Base-by-base conservation (phyloP, 805 yeast species). In the Danielia reshetovae region DNA sequence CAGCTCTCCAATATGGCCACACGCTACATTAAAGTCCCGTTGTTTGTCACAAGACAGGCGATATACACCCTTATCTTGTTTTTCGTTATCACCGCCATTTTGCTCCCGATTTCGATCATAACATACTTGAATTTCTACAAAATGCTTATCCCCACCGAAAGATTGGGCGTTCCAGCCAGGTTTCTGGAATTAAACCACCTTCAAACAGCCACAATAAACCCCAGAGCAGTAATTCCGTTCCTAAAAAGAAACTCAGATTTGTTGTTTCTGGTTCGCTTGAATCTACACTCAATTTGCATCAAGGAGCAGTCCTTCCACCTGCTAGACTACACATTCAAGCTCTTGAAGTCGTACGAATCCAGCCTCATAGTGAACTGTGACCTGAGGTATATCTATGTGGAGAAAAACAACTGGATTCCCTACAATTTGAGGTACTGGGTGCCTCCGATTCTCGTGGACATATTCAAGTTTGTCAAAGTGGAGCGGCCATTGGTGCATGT, bases 371-470 rank as follows among this genome's bases (percentile, higher is more conserved):
- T 49, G 23, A 44, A 57, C 32, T 65, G 72, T 43, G 65, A 60
- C 36, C 43, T 61, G 15, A 42, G 59, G 7, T 43, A 38, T 30
- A 42, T 62, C 16, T 59, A 60, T 44, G 49, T 49, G 18, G 39
- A 36, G 11, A 59, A 60, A 35, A 67, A 67, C 43, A 27, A 38
- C 41, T 35, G 56, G 19, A 43, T 67, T 8, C 72, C 72, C 0
- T 65, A 56, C 45, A 56, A 59, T 36, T 48, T 62, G 27, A 49
- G 62, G 32, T 54, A 51, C 38, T 65, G 67, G 66, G 52, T 54
- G 4, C 61, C 68, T 1, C 72, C 72, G 0, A 25, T 53, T 0
- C 25, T 60, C 18, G 55, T 56, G 9, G 45, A 55, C 30, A 42
- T 45, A 21, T 18, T 34, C 27, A 44, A 43, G 30, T 28, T 38